Percentiles rank a stretch among this genome's conserved stretches.
These are phyloP conservation scores for Epichloe sp. DNA, from an alignment of 2,329 filamentous ascomycete species.

Conservation along the genomic window DNA sequence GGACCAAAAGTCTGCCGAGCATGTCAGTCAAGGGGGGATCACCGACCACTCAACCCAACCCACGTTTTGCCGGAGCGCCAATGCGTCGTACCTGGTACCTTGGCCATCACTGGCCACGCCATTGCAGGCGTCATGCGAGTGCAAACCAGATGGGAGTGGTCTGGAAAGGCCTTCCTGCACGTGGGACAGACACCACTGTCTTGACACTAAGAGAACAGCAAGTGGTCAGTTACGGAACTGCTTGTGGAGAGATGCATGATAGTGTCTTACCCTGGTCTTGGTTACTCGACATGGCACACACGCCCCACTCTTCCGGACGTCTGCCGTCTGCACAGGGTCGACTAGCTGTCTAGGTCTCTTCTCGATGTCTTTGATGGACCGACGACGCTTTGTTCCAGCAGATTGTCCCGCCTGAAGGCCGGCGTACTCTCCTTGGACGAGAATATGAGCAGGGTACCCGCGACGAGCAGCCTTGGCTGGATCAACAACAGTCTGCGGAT, in stretches of 20 bases:
- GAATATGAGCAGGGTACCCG: slow-evolving; percentile 20
- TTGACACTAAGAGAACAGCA: slow-evolving; percentile 20
- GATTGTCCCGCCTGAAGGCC: slow-evolving; percentile 12
- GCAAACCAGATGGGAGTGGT: slow-evolving; percentile 27
- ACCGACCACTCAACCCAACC: not conserved
- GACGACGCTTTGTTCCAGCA: slow-evolving; percentile 23
- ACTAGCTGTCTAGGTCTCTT: slow-evolving; percentile 24
- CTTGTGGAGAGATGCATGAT: slow-evolving; percentile 7
- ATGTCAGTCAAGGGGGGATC: slow-evolving; percentile 8
- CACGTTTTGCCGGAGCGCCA: slow-evolving; percentile 2
- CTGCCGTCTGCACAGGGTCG: slow-evolving; percentile 32
- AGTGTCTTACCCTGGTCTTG: slow-evolving; percentile 32
- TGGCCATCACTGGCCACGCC: slow-evolving; percentile 25
- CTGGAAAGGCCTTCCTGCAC: slow-evolving; percentile 27
- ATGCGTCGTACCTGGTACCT: slow-evolving; percentile 22
- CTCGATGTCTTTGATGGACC: slow-evolving; percentile 19
- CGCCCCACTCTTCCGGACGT: slow-evolving; percentile 34
- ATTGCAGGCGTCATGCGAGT: slow-evolving; percentile 24
- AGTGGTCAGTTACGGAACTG: slow-evolving; percentile 14
- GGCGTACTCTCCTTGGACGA: slow-evolving; percentile 17
- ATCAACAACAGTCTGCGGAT: slow-evolving; percentile 19
- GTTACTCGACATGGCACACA: slow-evolving; percentile 35
- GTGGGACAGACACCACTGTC: slow-evolving; percentile 29
- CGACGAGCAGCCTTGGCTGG: slow-evolving; percentile 18
- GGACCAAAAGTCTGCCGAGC: slow-evolving; percentile 24